A percentile compares a stretch with the other conserved stretches of the same genome.
phyloP scores from a whole-genome alignment of 768 basidiomycete genomes.

The Cantharellus anzutake region DNA sequence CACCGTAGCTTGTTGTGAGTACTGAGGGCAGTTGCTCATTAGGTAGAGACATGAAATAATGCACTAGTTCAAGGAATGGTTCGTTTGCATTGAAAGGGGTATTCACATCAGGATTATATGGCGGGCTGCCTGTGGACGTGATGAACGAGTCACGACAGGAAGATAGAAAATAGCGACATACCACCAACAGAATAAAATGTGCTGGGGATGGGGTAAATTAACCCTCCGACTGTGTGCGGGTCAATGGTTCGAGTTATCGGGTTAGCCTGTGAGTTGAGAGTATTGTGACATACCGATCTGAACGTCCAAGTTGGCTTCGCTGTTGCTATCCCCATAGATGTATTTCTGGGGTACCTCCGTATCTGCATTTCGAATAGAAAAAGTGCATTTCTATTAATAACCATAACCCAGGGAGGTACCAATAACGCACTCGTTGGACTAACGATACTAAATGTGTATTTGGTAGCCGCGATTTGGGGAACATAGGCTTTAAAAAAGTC shows the following conservation, averaged over 20 bases:
- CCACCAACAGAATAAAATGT: slow-evolving; percentile 23
- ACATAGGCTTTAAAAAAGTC: slow-evolving; percentile 30
- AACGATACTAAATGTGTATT: slow-evolving; percentile 11
- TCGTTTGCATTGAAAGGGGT: slow-evolving; percentile 15
- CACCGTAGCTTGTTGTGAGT: slow-evolving; percentile 57
- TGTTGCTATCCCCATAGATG: slow-evolving; percentile 35
- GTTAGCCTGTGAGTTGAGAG: neutral
- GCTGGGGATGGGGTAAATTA: neutral
- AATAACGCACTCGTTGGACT: neutral
- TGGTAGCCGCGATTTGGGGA: slow-evolving; percentile 29
- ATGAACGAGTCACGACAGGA: neutral
- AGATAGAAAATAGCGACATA: slow-evolving; percentile 10
- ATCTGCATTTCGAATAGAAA: neutral
- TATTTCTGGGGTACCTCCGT: neutral
- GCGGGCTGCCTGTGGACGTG: slow-evolving; percentile 37
- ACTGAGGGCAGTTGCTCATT: slow-evolving; percentile 28
- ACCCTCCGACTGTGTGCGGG: neutral
- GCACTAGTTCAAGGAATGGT: slow-evolving; percentile 17
- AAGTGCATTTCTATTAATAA: neutral
- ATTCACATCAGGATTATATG: slow-evolving; percentile 30
- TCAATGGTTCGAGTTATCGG: neutral
- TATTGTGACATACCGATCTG: slow-evolving; percentile 25
- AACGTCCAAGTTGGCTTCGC: slow-evolving; percentile 34
- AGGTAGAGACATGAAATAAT: slow-evolving; percentile 29
- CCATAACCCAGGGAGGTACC: neutral